These are phyloP conservation scores for Moesziomyces sp. DNA, from an alignment of 1,284 basidiomycete species.

Conservation along the genomic window DNA sequence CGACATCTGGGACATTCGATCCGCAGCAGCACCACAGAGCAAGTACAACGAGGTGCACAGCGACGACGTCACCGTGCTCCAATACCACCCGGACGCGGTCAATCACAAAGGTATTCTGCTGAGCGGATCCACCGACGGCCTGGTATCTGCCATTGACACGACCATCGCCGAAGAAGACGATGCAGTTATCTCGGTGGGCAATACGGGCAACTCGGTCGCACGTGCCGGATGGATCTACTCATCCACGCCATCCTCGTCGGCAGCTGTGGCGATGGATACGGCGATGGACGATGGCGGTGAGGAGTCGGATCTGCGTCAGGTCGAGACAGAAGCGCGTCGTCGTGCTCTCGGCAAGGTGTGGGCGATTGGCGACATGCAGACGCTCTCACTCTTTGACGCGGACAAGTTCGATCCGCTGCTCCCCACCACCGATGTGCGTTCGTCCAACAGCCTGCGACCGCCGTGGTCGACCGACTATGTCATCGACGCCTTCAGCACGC, in stretches of 20 bases:
- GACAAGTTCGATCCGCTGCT: constrained; percentile 52
- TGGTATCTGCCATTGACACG: constrained; percentile 60
- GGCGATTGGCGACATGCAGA: constrained; percentile 66
- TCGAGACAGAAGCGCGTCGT: constrained; percentile 39
- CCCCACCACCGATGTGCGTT: not conserved
- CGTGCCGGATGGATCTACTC: constrained; percentile 57
- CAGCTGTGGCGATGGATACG: constrained; percentile 22
- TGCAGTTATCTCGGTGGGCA: constrained; percentile 63
- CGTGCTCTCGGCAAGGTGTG: constrained; percentile 55
- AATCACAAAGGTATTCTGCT: constrained; percentile 49
- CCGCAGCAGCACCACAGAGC: constrained; percentile 31
- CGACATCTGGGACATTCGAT: constrained; percentile 62
- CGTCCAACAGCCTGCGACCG: constrained; percentile 29
- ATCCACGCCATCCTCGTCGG: not conserved
- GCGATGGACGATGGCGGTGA: constrained; percentile 23
- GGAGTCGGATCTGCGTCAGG: constrained; percentile 28
- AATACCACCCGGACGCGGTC: constrained; percentile 51
- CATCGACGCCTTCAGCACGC: constrained; percentile 50
- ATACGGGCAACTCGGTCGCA: constrained; percentile 61
- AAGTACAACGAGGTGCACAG: constrained; percentile 65
- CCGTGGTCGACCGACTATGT: constrained; percentile 63
- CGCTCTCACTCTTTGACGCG: constrained; percentile 60
- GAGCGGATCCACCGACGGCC: constrained; percentile 60
- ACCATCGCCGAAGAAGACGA: constrained; percentile 61
- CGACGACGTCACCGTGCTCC: constrained; percentile 62